Evolutionary conservation across 2,329 filamentous ascomycete species (phyloP).

Genomic region (Amauroascus verrucosus): DNA sequence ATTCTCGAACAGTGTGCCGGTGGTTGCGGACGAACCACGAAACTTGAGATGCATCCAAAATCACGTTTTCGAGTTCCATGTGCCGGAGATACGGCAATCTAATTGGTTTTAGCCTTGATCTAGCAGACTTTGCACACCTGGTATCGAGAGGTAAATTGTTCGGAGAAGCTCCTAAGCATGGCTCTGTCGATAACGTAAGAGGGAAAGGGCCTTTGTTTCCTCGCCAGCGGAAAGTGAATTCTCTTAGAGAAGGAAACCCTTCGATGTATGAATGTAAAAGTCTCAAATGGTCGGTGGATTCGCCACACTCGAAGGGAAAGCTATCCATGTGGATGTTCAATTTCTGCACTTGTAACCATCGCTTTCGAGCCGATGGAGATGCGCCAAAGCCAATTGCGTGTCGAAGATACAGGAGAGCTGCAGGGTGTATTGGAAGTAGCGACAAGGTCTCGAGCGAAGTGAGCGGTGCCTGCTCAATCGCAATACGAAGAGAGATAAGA

Average conservation of each 20-base stretch:
- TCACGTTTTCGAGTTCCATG: conserved; percentile 61
- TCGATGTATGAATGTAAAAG: conserved; percentile 73
- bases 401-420: conserved; percentile 66
- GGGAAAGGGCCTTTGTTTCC: conserved; percentile 64
- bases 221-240: conserved; percentile 68
- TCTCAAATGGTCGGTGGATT: conserved; percentile 60
- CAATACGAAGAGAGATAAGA: conserved; percentile 74
- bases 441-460: conserved; percentile 58
- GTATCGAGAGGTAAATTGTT: conserved; percentile 8
- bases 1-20: conserved; percentile 58
- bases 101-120: conserved; percentile 42
- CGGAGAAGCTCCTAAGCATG: conserved; percentile 45
- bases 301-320: conserved; percentile 37
- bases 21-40: conserved; percentile 58
- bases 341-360: conserved; percentile 69
- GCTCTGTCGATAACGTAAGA: conserved; percentile 58
- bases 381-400: conserved; percentile 64
- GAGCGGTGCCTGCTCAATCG: conserved; percentile 63
- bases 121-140: conserved; percentile 29
- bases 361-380: conserved; percentile 57
- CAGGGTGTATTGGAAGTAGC: conserved; percentile 62
- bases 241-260: conserved; percentile 55
- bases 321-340: conserved; percentile 63
- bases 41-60: conserved; percentile 62
- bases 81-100: conserved; percentile 57